Conservation (phyloP, 306 rosid species). For the Crotalaria pallida region DNA sequence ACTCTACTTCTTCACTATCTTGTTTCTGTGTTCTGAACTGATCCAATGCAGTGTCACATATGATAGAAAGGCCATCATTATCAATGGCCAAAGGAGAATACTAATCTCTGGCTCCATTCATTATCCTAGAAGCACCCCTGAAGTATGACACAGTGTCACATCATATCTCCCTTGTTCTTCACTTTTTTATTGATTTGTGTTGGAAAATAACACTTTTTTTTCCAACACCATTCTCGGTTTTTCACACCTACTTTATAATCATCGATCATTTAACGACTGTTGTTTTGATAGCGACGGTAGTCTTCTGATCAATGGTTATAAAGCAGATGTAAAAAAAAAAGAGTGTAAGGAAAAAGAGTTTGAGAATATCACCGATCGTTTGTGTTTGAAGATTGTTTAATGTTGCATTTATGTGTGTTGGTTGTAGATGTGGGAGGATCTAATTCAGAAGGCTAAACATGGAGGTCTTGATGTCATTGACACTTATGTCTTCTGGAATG, state of each 20-base stretch:
- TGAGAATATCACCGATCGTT: no score
- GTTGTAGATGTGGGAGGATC: slow-evolving; percentile 97
- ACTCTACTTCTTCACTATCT: slow-evolving; percentile 18
- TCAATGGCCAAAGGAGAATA: slow-evolving; percentile 84
- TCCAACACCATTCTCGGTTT: no score
- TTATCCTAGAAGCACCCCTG: slow-evolving; percentile 94
- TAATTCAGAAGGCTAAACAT: slow-evolving; percentile 76
- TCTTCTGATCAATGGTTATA: no score
- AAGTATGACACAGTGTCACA: slow-evolving; percentile 46
- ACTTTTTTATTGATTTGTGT: background rate
- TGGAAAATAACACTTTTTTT: no score
- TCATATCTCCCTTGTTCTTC: background rate
- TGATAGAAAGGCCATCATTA: slow-evolving; percentile 82
- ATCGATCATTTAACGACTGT: no score
- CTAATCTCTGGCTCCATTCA: slow-evolving; percentile 97
- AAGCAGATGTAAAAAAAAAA: no score
- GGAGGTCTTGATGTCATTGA: slow-evolving; percentile 91
- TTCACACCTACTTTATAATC: no score
- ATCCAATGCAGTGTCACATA: slow-evolving; percentile 61
- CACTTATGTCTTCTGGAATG: slow-evolving; percentile 96
- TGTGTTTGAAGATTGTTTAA: background rate
- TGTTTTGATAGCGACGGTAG: no score
- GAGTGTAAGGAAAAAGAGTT: no score
- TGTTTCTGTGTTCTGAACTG: slow-evolving; percentile 43
- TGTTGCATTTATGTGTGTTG: background rate